These are phyloP conservation scores for Fonsecaea pedrosoi DNA, from an alignment of 2,329 filamentous ascomycete species.

Conservation along the genomic window DNA sequence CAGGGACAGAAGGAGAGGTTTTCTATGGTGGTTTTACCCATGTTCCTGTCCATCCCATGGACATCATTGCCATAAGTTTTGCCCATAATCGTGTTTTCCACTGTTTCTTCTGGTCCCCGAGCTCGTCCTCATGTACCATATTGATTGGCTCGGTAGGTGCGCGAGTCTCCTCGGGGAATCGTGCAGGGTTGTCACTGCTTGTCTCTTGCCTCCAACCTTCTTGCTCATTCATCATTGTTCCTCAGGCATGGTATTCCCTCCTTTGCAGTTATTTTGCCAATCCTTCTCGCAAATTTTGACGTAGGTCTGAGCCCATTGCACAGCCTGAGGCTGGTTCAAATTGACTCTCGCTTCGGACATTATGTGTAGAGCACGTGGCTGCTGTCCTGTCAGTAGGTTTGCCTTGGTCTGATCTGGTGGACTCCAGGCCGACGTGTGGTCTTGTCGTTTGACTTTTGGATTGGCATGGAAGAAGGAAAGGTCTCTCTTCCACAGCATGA, in stretches of 20 bases:
- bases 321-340: constrained; percentile 5
- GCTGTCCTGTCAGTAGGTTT: not conserved
- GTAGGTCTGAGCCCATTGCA: constrained; percentile 20
- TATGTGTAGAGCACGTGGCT: constrained; percentile 8
- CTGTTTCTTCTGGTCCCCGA: constrained; percentile 5
- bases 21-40: not conserved
- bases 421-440: constrained; percentile 13
- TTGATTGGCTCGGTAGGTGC: not conserved
- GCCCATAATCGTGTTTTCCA: constrained; percentile 1
- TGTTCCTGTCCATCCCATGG: constrained; percentile 14
- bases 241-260: not conserved
- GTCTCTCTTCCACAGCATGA: constrained; percentile 20
- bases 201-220: not conserved
- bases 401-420: constrained; percentile 9
- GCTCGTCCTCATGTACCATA: not conserved
- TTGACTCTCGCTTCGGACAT: constrained; percentile 15
- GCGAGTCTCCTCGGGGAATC: not conserved
- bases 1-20: not conserved
- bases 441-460: not conserved
- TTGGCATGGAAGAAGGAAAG: constrained; percentile 16
- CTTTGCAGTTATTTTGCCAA: not conserved
- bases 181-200: not conserved
- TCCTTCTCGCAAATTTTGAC: constrained; percentile 26
- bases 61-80: constrained; percentile 24
- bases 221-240: not conserved